These are phyloP conservation scores for Talaromyces marneffei DNA, from an alignment of 2,329 filamentous ascomycete species.

Conservation along the genomic window DNA sequence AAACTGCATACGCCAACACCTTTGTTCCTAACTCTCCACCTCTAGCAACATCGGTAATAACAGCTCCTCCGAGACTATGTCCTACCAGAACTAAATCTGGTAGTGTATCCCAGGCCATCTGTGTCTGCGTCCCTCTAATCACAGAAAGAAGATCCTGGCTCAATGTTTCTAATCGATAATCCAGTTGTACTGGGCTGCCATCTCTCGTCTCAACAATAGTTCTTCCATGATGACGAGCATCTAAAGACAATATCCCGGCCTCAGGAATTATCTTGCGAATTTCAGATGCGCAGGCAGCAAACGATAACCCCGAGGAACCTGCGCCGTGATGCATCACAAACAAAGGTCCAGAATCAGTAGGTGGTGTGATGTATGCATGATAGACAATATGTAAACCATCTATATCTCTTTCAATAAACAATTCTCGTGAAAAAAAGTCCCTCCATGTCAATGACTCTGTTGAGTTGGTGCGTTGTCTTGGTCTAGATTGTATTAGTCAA, in stretches of 20 bases:
- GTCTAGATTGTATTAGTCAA: neutral
- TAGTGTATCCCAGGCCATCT: conserved; percentile 66
- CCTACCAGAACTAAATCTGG: conserved; percentile 79
- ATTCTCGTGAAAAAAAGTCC: conserved; percentile 81
- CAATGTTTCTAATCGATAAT: conserved; percentile 68
- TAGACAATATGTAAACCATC: conserved; percentile 52
- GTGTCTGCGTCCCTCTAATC: conserved; percentile 58
- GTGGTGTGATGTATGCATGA: conserved; percentile 84
- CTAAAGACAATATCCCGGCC: conserved; percentile 76
- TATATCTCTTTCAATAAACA: conserved; percentile 55
- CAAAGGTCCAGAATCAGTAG: conserved; percentile 64
- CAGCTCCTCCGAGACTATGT: conserved; percentile 87
- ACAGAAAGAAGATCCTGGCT: conserved; percentile 66
- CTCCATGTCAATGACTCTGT: conserved; percentile 73
- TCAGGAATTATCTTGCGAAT: conserved; percentile 70
- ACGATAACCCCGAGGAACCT: conserved; percentile 87
- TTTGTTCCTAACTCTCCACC: conserved; percentile 59
- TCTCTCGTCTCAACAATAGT: conserved; percentile 39
- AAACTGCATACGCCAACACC: conserved; percentile 77
- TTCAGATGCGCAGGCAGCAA: conserved; percentile 73
- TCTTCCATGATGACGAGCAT: conserved; percentile 80
- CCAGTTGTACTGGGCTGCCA: conserved; percentile 41
- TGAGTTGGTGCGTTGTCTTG: conserved; percentile 42
- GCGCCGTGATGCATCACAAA: conserved; percentile 95
- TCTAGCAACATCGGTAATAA: conserved; percentile 76